phyloP scores from a whole-genome alignment of 768 basidiomycete species.

The Termitomyces sp. region DNA sequence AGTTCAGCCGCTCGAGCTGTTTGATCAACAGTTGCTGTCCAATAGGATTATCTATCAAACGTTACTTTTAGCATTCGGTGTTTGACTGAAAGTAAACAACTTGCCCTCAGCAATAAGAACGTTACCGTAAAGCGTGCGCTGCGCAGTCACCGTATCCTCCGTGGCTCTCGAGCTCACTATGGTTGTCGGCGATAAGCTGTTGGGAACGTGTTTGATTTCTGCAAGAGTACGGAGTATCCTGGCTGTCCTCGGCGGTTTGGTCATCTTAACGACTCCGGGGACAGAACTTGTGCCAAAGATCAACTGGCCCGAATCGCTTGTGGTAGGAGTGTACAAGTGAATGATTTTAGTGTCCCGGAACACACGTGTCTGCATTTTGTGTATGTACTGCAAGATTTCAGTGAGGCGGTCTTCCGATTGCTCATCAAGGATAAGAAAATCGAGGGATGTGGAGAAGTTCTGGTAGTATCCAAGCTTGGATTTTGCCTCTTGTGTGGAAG shows the following conservation, averaged over 20 bases:
- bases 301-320: slow-evolving; percentile 47
- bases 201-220: slow-evolving; percentile 47
- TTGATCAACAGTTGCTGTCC: slow-evolving; percentile 64
- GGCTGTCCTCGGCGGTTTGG: slow-evolving; percentile 61
- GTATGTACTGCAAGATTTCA: slow-evolving; percentile 47
- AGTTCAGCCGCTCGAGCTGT: slow-evolving; percentile 56
- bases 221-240: slow-evolving; percentile 61
- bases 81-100: neutral
- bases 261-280: slow-evolving; percentile 60
- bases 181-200: slow-evolving; percentile 32
- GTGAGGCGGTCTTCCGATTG: slow-evolving; percentile 57
- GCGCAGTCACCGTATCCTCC: slow-evolving; percentile 41
- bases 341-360: slow-evolving; percentile 58
- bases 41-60: slow-evolving; percentile 56
- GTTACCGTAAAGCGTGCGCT: slow-evolving; percentile 57
- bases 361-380: slow-evolving; percentile 28
- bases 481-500: slow-evolving; percentile 42
- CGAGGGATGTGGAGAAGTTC: slow-evolving; percentile 32
- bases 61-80: neutral
- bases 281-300: slow-evolving; percentile 44
- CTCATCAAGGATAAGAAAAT: slow-evolving; percentile 66
- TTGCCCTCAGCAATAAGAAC: slow-evolving; percentile 70
- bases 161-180: slow-evolving; percentile 34
- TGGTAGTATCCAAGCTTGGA: slow-evolving; percentile 29
- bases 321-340: slow-evolving; percentile 69